Evolutionary conservation across 768 basidiomycete genomes (phyloP), one percentile per base, ranked within the genome.

Genomic region (Antrodiella citrinella): DNA sequence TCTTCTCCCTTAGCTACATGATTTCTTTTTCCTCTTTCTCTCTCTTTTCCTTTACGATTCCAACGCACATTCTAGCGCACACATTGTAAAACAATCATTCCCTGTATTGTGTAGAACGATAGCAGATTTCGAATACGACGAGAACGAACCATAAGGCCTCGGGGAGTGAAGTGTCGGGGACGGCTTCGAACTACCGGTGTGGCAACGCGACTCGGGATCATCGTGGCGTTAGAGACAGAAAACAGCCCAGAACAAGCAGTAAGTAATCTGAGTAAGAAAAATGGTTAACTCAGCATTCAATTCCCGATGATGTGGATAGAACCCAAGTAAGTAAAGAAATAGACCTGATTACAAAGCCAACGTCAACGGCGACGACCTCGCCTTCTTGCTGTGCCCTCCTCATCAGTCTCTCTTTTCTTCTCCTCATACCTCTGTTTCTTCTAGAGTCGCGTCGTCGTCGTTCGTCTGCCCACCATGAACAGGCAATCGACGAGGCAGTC

Each of bases 401-500:
- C 30, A 35, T 35, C 30, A 35, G 30, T 35, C 30, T 35, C 30
- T 35, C 30, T 35, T 35, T 35, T 35, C 15, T 15, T 35, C 30
- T 15, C 30, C 7, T 35, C 30, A 35, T 15, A 7, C 30, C 30
- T 35, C 15, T 35, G 7, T 7, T 35, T 15, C 30, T 35, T 35
- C 30, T 35, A 35, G 43, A 35, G 30, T 7, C 7, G 30, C 30
- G 30, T 35, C 30, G 30, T 49, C 41, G 21, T 49, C 48, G 50
- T 48, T 49, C 30, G 38, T 42, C 7, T 45, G 48, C 51, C 54
- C 48, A 57, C 51, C 57, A 67, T 67, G 65, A 75, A 70, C 53
- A 68, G 74, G 63, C 75, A 71, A 66, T 72, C 74, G 47, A 69
- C 73, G 54, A 68, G 74, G 63, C 75, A 71, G 67, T 72, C 74